Base-by-base conservation (phyloP, 331 rosid species). In the Acacia concinna region DNA sequence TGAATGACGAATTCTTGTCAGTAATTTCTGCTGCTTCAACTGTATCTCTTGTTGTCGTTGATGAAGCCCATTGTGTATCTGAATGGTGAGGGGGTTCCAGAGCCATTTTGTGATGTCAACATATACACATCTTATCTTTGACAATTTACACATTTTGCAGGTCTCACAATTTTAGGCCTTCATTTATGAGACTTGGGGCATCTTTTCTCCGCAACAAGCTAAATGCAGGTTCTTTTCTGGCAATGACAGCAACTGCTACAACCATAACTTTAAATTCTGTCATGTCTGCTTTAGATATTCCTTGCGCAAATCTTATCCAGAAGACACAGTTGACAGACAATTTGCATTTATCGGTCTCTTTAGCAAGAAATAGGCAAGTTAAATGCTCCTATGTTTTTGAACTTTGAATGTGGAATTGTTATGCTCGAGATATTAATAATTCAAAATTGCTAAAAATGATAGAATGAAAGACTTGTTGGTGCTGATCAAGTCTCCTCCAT, bases 161-260 rank as follows among this genome's bases (percentile, higher is more conserved):
- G 99, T 95, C 97, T 17, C 99, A 95, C 83, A 95, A 95, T 76
- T 95, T 92, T 68, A 90, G 97, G 64, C 99, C 99, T 73, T 91
- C 97, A 66, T 95, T 88, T 81, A 91, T 89, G 94, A 90, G 99
- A 85, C 96, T 95, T 21, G 85, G 94, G 86, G 97, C 97, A 56
- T 92, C 93, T 54, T 76, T 93, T 70, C 97, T 95, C 85, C 85
- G 25, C 69, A 85, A 83, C 35, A 87, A 76, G 84, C 95, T 94
- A 56, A 87, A 90, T 51, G 88, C 88, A 66, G 81, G 88, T 63
- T 88, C 93, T 79, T 76, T 95, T 80, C 98, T 95, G 51, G 99
- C 99, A 7, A 92, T 87, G 97, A 95, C 99, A 76, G 99, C 99
- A 54, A 92, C 97, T 14, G 99, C 99, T 76, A 93, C 97, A 72